These are phyloP conservation scores for Globisporangium irregulare DNA, from an alignment of 352 stramenopile genomes.

Conservation along the genomic window DNA sequence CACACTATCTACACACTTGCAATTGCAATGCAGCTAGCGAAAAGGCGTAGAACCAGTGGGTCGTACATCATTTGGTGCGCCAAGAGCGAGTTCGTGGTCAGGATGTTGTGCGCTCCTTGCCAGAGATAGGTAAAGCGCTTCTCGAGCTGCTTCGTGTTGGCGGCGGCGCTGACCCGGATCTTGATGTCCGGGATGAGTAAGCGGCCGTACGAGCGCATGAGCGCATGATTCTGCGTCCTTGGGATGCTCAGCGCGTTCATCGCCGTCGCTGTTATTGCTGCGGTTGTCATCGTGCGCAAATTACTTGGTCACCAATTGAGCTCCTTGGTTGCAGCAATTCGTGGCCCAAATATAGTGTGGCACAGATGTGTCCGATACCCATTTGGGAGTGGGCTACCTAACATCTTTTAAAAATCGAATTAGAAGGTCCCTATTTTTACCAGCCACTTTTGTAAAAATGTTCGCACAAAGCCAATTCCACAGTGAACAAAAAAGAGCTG, in stretches of 20 bases:
- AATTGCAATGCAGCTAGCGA: neutral
- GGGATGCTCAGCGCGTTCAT: neutral
- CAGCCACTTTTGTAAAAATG: too few relatives aligned
- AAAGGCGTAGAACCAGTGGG: neutral
- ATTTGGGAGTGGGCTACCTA: neutral
- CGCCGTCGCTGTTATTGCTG: neutral
- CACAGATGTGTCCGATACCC: neutral
- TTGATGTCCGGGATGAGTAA: conserved; percentile 17
- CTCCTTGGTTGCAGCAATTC: neutral
- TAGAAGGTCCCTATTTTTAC: too few relatives aligned
- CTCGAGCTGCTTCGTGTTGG: conserved; percentile 55
- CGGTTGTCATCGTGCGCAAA: neutral
- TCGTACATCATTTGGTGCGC: conserved; percentile 57
- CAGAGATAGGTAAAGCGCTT: conserved; percentile 71
- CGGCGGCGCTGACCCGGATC: conserved; percentile 10
- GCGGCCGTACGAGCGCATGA: neutral
- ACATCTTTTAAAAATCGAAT: neutral
- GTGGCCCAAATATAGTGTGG: neutral
- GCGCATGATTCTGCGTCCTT: neutral
- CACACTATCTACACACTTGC: neutral
- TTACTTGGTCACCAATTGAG: conserved; percentile 7
- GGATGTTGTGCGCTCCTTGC: conserved; percentile 44
- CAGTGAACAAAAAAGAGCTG: too few relatives aligned
- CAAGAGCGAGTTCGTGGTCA: conserved; percentile 33
- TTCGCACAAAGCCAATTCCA: too few relatives aligned